phyloP scores from a whole-genome alignment of 805 yeast species.

The Torulaspora gathmanii region DNA sequence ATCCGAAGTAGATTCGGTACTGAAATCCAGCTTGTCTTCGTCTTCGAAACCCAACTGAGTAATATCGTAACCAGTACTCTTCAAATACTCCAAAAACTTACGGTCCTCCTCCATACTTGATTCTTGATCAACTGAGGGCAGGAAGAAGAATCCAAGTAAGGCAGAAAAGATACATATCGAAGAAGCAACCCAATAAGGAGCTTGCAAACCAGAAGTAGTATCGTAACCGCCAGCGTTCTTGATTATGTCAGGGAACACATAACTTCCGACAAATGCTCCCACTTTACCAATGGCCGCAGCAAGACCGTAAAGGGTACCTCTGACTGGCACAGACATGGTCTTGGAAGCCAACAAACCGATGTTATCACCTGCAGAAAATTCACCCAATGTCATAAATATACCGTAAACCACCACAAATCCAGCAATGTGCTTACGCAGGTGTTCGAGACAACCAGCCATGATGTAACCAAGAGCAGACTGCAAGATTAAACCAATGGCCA shows the following conservation, averaged over 20 bases:
- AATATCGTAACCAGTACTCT: constrained; percentile 64
- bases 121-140: constrained; percentile 81
- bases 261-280: constrained; percentile 90
- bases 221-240: constrained; percentile 52
- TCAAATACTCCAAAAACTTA: constrained; percentile 62
- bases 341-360: constrained; percentile 84
- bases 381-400: constrained; percentile 81
- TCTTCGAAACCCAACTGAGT: constrained; percentile 43
- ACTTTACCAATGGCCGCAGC: constrained; percentile 90
- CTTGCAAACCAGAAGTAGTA: constrained; percentile 54
- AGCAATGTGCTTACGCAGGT: constrained; percentile 57
- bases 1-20: not conserved
- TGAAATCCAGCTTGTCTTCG: constrained; percentile 1
- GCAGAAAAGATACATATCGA: constrained; percentile 72
- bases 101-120: constrained; percentile 76
- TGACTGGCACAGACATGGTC: constrained; percentile 77
- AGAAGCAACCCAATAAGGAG: constrained; percentile 80
- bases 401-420: constrained; percentile 85
- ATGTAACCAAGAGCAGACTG: constrained; percentile 80
- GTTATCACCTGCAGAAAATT: constrained; percentile 92
- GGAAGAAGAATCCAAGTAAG: constrained; percentile 57
- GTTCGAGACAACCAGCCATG: constrained; percentile 68
- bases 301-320: constrained; percentile 87
- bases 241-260: constrained; percentile 78
- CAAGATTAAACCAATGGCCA: constrained; percentile 58